Evolutionary conservation across 179 eudicot genomes (phyloP).

Genomic region (Kewa caespitosa): DNA sequence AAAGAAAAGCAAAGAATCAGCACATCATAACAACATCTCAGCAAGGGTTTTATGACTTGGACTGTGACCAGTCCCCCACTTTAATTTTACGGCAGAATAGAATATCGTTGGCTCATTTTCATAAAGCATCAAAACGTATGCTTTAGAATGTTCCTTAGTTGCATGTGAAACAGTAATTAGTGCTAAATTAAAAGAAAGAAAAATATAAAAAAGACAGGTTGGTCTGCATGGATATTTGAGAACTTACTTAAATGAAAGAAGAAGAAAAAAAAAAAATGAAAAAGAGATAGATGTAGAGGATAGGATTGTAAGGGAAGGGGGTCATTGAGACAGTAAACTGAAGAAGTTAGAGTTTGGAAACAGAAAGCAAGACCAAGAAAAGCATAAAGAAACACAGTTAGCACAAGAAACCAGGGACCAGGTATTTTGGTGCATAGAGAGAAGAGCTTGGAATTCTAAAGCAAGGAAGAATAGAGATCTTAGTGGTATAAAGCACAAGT

Average conservation of each 20-base stretch:
- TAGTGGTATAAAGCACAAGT: conserved; percentile 66
- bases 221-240: conserved; percentile 11
- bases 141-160: conserved; percentile 67
- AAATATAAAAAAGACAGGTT: not conserved
- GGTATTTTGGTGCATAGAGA: conserved; percentile 53
- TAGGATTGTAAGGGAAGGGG: too few relatives aligned
- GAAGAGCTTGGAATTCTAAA: conserved; percentile 90
- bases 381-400: conserved; percentile 58
- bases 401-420: conserved; percentile 65
- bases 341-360: conserved; percentile 30
- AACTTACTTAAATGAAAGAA: not conserved
- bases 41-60: conserved; percentile 29
- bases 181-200: not conserved
- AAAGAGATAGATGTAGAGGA: too few relatives aligned
- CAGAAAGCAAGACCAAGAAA: conserved; percentile 42
- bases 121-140: conserved; percentile 33
- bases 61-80: conserved; percentile 32
- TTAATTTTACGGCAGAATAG: conserved; percentile 31
- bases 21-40: conserved; percentile 35
- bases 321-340: conserved; percentile 25
- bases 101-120: conserved; percentile 32
- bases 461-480: conserved; percentile 54
- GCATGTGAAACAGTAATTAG: conserved; percentile 36
- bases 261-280: not conserved
- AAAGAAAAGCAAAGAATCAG: conserved; percentile 41